Evolutionary conservation across 2,329 filamentous ascomycete genomes (phyloP).

Genomic region (Daldinia sp.): DNA sequence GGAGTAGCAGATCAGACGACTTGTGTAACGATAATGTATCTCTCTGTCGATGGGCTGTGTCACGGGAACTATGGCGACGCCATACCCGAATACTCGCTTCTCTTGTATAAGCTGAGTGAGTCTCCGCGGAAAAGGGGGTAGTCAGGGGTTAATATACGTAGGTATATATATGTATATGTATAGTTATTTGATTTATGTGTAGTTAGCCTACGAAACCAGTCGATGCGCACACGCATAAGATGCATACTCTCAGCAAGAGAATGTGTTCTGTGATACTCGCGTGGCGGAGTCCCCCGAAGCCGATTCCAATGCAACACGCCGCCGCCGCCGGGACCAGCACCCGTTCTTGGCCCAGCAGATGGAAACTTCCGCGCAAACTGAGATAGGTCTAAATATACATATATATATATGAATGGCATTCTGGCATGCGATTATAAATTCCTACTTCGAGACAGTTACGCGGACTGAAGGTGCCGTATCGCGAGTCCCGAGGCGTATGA

Average conservation of each 20-base stretch:
- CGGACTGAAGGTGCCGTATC: background rate
- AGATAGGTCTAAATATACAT: background rate
- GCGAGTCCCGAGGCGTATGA: background rate
- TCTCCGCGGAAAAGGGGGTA: too few species aligned
- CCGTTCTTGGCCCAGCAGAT: background rate
- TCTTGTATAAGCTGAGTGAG: background rate
- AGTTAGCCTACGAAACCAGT: too few species aligned
- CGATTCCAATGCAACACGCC: background rate
- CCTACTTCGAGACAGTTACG: background rate
- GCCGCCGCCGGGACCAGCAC: background rate
- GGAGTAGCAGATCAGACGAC: background rate
- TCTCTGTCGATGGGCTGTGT: background rate
- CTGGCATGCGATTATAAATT: too few species aligned
- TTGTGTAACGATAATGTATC: background rate
- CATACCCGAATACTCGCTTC: background rate
- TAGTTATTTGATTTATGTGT: background rate
- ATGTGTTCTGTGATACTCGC: background rate
- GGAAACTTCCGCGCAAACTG: background rate
- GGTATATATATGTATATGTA: background rate
- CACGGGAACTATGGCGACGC: too few species aligned
- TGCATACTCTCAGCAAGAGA: background rate
- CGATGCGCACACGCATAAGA: too few species aligned
- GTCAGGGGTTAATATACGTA: too few species aligned
- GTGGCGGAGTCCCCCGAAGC: background rate
- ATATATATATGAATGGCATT: background rate